These are phyloP conservation scores for Dendrothele bispora DNA, from an alignment of 768 basidiomycete species.

Conservation along the genomic window DNA sequence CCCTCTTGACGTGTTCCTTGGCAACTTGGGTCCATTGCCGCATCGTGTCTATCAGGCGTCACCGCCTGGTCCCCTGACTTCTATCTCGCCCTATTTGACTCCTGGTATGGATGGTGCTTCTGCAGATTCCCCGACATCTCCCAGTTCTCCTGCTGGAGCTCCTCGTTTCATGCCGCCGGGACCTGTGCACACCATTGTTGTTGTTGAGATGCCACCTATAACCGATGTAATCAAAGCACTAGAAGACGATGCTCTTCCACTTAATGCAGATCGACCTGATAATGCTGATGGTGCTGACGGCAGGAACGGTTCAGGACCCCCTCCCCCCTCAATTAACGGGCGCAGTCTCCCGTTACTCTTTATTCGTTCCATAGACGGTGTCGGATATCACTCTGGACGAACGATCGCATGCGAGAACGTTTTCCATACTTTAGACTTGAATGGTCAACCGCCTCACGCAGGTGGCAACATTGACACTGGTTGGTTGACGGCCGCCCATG, in stretches of 20 bases:
- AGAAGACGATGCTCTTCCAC: constrained; percentile 63
- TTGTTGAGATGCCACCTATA: constrained; percentile 82
- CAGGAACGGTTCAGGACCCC: constrained; percentile 18
- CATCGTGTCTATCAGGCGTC: constrained; percentile 75
- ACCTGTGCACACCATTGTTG: constrained; percentile 75
- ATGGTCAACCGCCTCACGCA: constrained; percentile 45
- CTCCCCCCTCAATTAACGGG: constrained; percentile 58
- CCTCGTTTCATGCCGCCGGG: constrained; percentile 54
- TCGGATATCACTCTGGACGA: constrained; percentile 86
- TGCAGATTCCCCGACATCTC: constrained; percentile 25
- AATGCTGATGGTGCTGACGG: constrained; percentile 14
- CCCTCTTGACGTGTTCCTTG: constrained; percentile 88
- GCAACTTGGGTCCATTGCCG: constrained; percentile 84
- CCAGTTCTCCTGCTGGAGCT: constrained; percentile 28
- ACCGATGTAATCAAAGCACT: constrained; percentile 76
- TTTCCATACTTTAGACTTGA: constrained; percentile 68
- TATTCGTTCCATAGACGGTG: constrained; percentile 79
- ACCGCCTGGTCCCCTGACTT: constrained; percentile 66
- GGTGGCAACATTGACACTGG: constrained; percentile 54
- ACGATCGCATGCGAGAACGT: constrained; percentile 83
- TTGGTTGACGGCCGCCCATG: constrained; percentile 78
- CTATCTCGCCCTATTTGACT: constrained; percentile 41
- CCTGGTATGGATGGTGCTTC: constrained; percentile 28
- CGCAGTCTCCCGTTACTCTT: constrained; percentile 78
- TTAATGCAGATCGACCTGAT: constrained; percentile 34